phyloP scores from a whole-genome alignment of 345 rosid species.

The Eucalyptus urophylla region DNA sequence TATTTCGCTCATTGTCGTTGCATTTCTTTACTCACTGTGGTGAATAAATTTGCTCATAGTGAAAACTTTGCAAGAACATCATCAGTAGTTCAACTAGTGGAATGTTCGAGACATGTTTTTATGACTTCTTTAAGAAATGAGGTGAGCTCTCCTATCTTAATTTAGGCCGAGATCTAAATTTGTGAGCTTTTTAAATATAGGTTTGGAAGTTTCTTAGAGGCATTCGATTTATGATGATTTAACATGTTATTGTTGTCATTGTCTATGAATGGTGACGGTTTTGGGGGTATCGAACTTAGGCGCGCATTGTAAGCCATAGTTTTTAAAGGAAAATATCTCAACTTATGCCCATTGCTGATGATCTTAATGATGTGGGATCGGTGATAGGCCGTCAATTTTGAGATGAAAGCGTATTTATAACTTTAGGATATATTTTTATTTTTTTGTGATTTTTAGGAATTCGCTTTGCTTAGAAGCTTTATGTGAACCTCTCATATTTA shows the following conservation, averaged over 20 bases:
- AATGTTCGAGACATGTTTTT: neutral
- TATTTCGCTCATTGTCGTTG: neutral
- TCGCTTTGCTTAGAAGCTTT: too few relatives aligned
- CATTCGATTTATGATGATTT: neutral
- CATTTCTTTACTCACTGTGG: neutral
- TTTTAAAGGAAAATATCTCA: neutral
- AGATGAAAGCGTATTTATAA: too few relatives aligned
- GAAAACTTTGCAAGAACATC: neutral
- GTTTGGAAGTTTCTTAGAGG: too few relatives aligned
- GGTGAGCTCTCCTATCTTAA: neutral
- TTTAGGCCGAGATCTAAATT: too few relatives aligned
- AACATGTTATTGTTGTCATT: neutral
- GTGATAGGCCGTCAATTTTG: too few relatives aligned
- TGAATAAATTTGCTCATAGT: too few relatives aligned
- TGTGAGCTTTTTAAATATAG: neutral
- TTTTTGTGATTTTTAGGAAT: too few relatives aligned
- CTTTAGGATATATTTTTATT: too few relatives aligned
- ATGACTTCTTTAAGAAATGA: neutral
- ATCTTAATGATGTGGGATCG: too few relatives aligned
- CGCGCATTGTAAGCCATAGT: fast-evolving
- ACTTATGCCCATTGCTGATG: fast-evolving
- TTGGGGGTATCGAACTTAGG: neutral
- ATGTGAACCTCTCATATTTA: too few relatives aligned
- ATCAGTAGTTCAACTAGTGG: too few relatives aligned
- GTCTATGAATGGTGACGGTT: neutral